Percentiles rank a stretch among this genome's conserved stretches.
Conservation (phyloP, 108 stramenopile genomes). For the Schizochytrium sp. region DNA sequence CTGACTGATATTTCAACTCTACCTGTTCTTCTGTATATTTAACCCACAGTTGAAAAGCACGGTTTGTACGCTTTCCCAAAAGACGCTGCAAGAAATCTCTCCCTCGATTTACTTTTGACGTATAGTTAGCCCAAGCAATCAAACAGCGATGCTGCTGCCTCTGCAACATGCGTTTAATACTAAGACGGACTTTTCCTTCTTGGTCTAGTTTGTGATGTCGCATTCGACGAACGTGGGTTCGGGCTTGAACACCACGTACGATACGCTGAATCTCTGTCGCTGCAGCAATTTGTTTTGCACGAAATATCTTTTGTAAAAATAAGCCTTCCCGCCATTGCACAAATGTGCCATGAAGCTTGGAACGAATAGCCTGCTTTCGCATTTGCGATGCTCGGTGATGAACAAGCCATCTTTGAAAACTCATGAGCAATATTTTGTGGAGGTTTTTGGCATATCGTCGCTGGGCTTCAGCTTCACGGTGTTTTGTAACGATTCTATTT, state of each 20-base stretch:
- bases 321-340: neutral
- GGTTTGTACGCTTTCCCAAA: neutral
- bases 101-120: neutral
- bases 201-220: neutral
- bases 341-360: no score
- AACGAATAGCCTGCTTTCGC: neutral
- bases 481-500: neutral
- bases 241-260: neutral
- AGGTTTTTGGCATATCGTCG: neutral
- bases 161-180: neutral
- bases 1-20: neutral
- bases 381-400: neutral
- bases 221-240: neutral
- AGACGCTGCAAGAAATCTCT: neutral
- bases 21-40: neutral
- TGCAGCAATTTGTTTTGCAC: neutral
- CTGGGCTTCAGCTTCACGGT: conserved; percentile 35
- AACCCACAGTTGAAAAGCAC: neutral
- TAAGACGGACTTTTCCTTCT: neutral
- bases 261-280: neutral
- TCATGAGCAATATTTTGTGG: neutral
- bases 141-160: neutral
- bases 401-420: neutral
- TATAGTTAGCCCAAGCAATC: neutral
- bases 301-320: conserved; percentile 13